Evolutionary conservation across 2,329 filamentous ascomycete species (phyloP), one percentile per base, ranked within the genome.

Genomic region (Verticillium longisporum): DNA sequence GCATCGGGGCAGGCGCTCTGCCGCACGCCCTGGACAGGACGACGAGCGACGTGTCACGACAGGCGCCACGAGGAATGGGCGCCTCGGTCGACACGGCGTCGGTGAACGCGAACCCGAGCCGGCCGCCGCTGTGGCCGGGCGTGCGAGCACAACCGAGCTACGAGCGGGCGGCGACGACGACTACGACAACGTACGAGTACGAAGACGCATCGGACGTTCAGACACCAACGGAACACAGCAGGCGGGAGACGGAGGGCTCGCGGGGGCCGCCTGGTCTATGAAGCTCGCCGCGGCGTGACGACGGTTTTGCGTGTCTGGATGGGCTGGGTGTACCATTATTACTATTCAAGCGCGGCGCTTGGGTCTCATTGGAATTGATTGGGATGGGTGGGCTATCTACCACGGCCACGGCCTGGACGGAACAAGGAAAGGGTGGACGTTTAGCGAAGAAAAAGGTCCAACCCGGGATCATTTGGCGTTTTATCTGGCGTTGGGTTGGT

Each of bases 51-150:
- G 59, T 62, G 36, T 65, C 64, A 13, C 18, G 38, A n/a, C 53
- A 60, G 11, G 53, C 10, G 15, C 60, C 60, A 14, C 38, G 45
- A 15, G 57, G 33, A 7, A 55, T 34, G 11, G 50, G 50, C 45
- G 55, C 57, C 37, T 13, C 55, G 6, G 9, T 32, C 15, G 64
- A 62, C n/a, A 14, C 61, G 26, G 56, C 60, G n/a, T 21, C n/a
- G 18, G n/a, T 26, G 7, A 53, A 9, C 15, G 31, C 73, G 13
- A 70, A 73, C 13, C 58, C 69, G 1, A 71, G 66, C 18, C 73
- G 73, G 21, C 76, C 76, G n/a, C 76, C 76, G 2, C 67, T 78
- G n/a, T 78, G 76, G 76, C 75, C 76, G 1, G 76, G 76, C 11
- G 74, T 78, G 4, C 68, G 72, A 58, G 66, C 72, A 6, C 69